Conservation (phyloP, 2,329 filamentous ascomycete genomes). For the Epichloe elymi region DNA sequence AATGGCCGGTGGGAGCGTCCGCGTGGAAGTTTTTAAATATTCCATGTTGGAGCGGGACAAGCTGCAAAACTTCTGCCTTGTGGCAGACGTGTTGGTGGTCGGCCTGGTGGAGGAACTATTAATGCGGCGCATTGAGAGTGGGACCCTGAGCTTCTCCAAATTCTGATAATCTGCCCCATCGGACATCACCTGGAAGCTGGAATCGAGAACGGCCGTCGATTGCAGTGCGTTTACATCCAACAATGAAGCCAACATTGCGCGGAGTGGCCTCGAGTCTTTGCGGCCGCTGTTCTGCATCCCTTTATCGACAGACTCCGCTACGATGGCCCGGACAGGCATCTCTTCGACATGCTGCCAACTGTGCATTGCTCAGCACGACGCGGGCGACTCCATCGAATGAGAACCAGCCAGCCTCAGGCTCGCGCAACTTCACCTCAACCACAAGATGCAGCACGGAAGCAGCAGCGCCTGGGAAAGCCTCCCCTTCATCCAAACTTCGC, state of each 20-base stretch:
- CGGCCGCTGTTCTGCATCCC: constrained; percentile 24
- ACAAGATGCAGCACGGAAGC: constrained; percentile 15
- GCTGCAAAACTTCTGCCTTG: constrained; percentile 20
- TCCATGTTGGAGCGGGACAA: constrained; percentile 8
- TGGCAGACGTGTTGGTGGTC: constrained; percentile 5
- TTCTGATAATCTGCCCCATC: not conserved
- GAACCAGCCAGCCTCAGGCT: constrained; percentile 2
- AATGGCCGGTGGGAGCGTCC: constrained; percentile 13
- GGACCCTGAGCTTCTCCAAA: constrained; percentile 19
- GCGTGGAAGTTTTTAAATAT: constrained; percentile 6
- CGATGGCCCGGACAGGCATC: constrained; percentile 13
- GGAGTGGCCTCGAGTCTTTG: constrained; percentile 27
- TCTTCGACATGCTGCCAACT: constrained; percentile 15
- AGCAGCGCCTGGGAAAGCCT: constrained; percentile 11
- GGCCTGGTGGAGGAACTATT: constrained; percentile 22
- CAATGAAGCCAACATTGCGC: constrained; percentile 29
- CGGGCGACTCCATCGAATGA: constrained; percentile 9
- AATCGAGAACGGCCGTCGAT: not conserved
- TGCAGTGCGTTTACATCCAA: not conserved
- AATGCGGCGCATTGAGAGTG: constrained; percentile 18
- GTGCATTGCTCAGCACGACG: constrained; percentile 9
- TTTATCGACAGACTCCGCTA: constrained; percentile 17
- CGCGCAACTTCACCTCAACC: constrained; percentile 20
- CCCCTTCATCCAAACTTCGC: constrained; percentile 14
- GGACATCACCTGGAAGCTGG: not conserved